Percentiles rank a stretch among this genome's conserved stretches.
Conservation (phyloP, 768 basidiomycete species). For the Lactarius sanguifluus region DNA sequence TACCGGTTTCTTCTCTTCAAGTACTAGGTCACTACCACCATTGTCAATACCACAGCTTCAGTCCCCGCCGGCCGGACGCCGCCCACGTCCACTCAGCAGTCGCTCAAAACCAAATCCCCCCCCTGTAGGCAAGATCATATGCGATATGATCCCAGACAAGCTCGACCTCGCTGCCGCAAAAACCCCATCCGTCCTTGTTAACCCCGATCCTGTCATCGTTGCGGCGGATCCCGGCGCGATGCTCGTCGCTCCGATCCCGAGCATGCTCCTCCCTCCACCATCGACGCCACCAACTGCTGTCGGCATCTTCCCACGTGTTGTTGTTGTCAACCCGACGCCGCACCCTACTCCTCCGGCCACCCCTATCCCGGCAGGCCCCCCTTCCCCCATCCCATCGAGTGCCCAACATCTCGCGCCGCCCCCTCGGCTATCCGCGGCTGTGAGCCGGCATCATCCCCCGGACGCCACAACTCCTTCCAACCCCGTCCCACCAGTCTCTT, state of each 20-base stretch:
- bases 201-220: constrained; percentile 28
- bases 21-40: background rate
- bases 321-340: constrained; percentile 75
- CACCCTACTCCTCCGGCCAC: constrained; percentile 78
- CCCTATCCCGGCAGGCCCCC: constrained; percentile 39
- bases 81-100: constrained; percentile 6
- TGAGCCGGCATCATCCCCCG: constrained; percentile 19
- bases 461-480: constrained; percentile 25
- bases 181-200: constrained; percentile 25
- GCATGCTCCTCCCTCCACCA: constrained; percentile 27
- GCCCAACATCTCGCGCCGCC: constrained; percentile 37
- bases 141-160: constrained; percentile 56
- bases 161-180: constrained; percentile 34
- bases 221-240: constrained; percentile 26
- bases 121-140: constrained; percentile 50
- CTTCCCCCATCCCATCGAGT: constrained; percentile 34
- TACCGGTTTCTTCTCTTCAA: constrained; percentile 6
- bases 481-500: constrained; percentile 34
- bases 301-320: constrained; percentile 51
- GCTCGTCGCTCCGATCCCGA: constrained; percentile 33
- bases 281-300: constrained; percentile 31
- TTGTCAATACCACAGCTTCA: background rate
- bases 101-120: constrained; percentile 33
- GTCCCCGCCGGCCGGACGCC: background rate
- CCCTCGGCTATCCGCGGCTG: constrained; percentile 30